These are phyloP conservation scores for Candida parachauliodes DNA, from an alignment of 805 yeast species.

Conservation along the genomic window DNA sequence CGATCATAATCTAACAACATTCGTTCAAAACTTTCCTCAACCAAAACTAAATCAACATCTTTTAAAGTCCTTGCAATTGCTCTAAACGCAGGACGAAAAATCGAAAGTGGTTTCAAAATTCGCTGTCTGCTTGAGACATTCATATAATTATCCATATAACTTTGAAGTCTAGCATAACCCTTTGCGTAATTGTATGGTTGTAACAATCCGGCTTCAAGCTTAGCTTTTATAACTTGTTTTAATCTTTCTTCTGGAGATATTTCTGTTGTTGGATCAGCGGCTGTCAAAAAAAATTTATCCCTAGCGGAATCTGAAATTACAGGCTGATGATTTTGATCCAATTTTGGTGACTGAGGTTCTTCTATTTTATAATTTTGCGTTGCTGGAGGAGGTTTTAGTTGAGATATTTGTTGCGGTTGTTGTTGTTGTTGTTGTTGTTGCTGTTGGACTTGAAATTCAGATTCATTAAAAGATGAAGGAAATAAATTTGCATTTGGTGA, in stretches of 20 bases:
- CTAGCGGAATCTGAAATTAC: constrained; percentile 71
- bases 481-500: constrained; percentile 27
- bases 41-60: constrained; percentile 86
- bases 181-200: constrained; percentile 92
- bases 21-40: constrained; percentile 91
- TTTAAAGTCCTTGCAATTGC: constrained; percentile 87
- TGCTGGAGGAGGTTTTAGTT: constrained; percentile 5
- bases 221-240: constrained; percentile 91
- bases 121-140: constrained; percentile 77
- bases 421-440: constrained; percentile 12
- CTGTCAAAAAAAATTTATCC: constrained; percentile 90
- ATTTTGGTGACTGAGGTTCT: constrained; percentile 6
- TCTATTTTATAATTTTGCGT: background rate
- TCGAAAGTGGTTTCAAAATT: constrained; percentile 77
- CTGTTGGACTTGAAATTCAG: constrained; percentile 7
- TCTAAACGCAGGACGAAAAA: constrained; percentile 87
- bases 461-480: constrained; percentile 12
- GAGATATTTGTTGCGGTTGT: constrained; percentile 6
- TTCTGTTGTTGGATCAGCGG: constrained; percentile 95
- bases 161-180: constrained; percentile 86
- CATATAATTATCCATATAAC: constrained; percentile 93
- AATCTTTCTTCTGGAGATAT: constrained; percentile 90
- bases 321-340: constrained; percentile 21
- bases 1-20: constrained; percentile 91
- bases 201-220: constrained; percentile 85